These are phyloP conservation scores for Poterioochromonas sp. DNA, from an alignment of 352 stramenopile species.

Conservation along the genomic window DNA sequence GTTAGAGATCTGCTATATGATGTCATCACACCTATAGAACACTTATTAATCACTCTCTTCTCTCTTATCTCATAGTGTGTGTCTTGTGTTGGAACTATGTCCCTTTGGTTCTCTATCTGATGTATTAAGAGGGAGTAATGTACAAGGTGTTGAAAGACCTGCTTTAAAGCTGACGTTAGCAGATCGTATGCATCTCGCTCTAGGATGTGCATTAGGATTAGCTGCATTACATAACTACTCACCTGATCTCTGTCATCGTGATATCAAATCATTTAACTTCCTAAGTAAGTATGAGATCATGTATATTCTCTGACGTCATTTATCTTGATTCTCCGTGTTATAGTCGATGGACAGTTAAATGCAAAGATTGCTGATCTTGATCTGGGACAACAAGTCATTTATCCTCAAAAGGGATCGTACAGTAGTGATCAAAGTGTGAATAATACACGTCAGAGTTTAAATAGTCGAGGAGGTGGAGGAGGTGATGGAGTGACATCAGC, in stretches of 20 bases:
- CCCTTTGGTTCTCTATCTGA: slow-evolving; percentile 11
- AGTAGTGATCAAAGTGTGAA: not conserved
- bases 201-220: not conserved
- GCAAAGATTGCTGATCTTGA: slow-evolving; percentile 20
- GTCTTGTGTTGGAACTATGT: slow-evolving; percentile 28
- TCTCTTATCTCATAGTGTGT: too few species aligned
- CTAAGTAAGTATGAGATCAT: not conserved
- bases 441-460: not conserved
- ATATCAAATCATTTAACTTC: slow-evolving; percentile 33
- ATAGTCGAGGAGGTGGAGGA: not conserved
- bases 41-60: too few species aligned
- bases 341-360: slow-evolving; percentile 10
- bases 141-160: not conserved
- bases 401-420: not conserved
- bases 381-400: slow-evolving; percentile 16
- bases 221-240: not conserved
- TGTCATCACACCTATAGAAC: too few species aligned
- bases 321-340: not conserved
- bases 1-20: too few species aligned
- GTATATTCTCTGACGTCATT: not conserved
- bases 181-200: not conserved
- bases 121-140: not conserved
- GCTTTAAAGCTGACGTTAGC: not conserved
- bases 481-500: not conserved
- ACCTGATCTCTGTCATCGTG: not conserved